Evolutionary conservation across 2,329 filamentous ascomycete genomes (phyloP).

Genomic region (Alternaria alternata): DNA sequence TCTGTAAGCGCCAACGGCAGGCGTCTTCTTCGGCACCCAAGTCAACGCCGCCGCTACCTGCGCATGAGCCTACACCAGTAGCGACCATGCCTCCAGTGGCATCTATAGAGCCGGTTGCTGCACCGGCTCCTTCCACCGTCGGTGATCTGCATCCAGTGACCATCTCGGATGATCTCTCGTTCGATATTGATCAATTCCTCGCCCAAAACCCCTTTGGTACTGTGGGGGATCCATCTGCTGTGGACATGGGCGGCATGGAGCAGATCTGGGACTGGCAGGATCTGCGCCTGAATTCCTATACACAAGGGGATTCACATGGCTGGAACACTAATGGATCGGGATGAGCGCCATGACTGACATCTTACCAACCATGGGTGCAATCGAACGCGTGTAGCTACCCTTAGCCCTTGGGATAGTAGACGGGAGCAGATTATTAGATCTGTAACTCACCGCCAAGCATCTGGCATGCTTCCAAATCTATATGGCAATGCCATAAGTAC

Average conservation of each 20-base stretch:
- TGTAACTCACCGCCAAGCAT: neutral
- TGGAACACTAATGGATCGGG: neutral
- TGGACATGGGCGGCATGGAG: constrained; percentile 44
- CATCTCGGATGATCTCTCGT: constrained; percentile 28
- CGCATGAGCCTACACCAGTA: neutral
- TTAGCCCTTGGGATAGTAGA: neutral
- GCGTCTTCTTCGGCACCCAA: constrained; percentile 4
- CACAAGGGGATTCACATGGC: constrained; percentile 1
- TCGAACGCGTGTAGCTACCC: neutral
- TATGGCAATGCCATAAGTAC: too few relatives aligned
- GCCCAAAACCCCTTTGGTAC: constrained; percentile 36
- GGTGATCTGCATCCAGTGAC: constrained; percentile 1
- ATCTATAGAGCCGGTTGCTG: neutral
- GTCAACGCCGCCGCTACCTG: neutral
- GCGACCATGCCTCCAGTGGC: neutral
- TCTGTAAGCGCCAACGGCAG: constrained; percentile 30
- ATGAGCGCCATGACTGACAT: neutral
- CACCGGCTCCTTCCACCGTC: neutral
- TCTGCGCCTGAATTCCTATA: constrained; percentile 32
- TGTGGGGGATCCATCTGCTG: constrained; percentile 7
- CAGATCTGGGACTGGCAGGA: constrained; percentile 45
- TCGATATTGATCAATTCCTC: constrained; percentile 42
- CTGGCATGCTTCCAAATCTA: too few relatives aligned
- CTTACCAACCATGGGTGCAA: neutral
- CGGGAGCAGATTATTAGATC: neutral